phyloP scores from a whole-genome alignment of 1,139 yeast genomes.

The Hyphopichia pseudoburtonii region DNA sequence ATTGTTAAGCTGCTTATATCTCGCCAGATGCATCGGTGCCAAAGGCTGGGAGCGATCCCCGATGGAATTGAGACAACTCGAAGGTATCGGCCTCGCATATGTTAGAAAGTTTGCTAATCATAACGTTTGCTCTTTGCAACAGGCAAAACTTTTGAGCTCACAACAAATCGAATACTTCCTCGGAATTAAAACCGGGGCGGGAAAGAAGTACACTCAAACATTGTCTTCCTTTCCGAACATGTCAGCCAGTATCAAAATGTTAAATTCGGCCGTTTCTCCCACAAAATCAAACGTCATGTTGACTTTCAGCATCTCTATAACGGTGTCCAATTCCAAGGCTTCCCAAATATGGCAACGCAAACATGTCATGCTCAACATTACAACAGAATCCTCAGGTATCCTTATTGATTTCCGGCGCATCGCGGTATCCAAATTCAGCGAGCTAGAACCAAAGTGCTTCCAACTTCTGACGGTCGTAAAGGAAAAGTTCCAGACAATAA shows the following conservation, averaged over 20 bases:
- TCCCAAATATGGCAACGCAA: slow-evolving; percentile 31
- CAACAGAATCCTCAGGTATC: slow-evolving; percentile 23
- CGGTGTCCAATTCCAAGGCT: slow-evolving; percentile 12
- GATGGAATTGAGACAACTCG: slow-evolving; percentile 42
- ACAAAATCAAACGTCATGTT: neutral
- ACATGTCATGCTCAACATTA: slow-evolving; percentile 21
- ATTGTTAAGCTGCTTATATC: slow-evolving; percentile 28
- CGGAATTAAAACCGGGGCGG: slow-evolving; percentile 39
- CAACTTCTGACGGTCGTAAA: neutral
- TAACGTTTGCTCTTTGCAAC: slow-evolving; percentile 26
- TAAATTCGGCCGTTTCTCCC: neutral
- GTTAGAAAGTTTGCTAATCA: slow-evolving; percentile 35
- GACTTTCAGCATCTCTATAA: slow-evolving; percentile 16
- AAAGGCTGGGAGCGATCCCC: slow-evolving; percentile 50
- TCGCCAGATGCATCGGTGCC: slow-evolving; percentile 38
- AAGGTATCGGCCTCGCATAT: slow-evolving; percentile 40
- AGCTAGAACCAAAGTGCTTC: slow-evolving; percentile 12
- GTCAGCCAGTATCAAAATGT: neutral
- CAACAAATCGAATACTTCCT: slow-evolving; percentile 37
- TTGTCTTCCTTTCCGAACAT: slow-evolving; percentile 24
- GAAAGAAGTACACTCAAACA: slow-evolving; percentile 26
- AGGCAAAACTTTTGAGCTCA: slow-evolving; percentile 24
- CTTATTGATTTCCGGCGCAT: slow-evolving; percentile 41
- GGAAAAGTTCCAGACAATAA: neutral
- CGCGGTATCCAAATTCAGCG: slow-evolving; percentile 22